Evolutionary conservation across 768 basidiomycete genomes (phyloP), one percentile per base, ranked within the genome.

Genomic region (Boletus barrowsii): DNA sequence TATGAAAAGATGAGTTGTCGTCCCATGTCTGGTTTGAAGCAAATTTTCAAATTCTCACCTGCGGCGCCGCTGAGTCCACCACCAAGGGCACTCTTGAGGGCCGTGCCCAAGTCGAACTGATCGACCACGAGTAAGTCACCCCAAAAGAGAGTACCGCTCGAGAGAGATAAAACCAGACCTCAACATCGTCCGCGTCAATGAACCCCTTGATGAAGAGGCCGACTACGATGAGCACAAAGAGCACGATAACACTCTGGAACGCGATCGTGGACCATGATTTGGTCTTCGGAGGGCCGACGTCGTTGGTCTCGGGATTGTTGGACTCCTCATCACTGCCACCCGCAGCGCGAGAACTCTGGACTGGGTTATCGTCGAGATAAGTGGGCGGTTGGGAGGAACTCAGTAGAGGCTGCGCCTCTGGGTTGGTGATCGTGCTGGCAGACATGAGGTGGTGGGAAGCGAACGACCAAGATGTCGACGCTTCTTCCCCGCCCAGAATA

Each of bases 51-150:
- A 39, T 7, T 54, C 73, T 51, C 56, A 86, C 88, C 88, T 58
- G 88, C 88, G 15, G 93, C 91, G 44, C 94, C 95, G 60, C 88
- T 93, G 46, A 95, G 71, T 5, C 94, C 95, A 22, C 96, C 95
- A 9, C 96, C 95, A 0, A 90, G 77, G 4, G 95, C 96, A 42
- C 78, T 82, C 75, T 82, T 89, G 60, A 97, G 72, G 0, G 95
- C 90, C 29, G 81, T 80, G 32, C 74, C 72, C 11, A 90, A 73
- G 68, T 98, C 93, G 59, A 98, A 96, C 84, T 96, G 67, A 30
- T n/a, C 29, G 15, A 20, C 8, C 69, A 80, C 51, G 59, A 84
- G 82, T 43, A 83, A 77, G 49, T 24, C 50, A 49, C 20, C 17
- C 24, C 76, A 73, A 62, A 82, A 78, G 29, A 76, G 79, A 22